Evolutionary conservation across 2,329 filamentous ascomycete species (phyloP), one percentile per base, ranked within the genome.

Genomic region (Periglandula ipomoeae): DNA sequence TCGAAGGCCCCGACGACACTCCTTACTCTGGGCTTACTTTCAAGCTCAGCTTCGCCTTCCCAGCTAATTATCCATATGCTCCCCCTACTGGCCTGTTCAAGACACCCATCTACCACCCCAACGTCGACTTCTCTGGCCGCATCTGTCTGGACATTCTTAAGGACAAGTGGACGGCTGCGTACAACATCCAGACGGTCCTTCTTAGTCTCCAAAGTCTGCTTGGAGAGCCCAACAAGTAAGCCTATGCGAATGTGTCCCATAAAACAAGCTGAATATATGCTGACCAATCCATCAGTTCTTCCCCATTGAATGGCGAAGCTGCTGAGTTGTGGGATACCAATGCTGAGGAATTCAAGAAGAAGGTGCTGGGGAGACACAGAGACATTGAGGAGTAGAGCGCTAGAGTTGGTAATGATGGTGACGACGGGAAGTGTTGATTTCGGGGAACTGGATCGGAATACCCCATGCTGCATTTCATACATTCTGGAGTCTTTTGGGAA

Each of bases 71-170:
- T 65, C 93, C 93, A 9, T 96, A 96, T 67, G 80, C 84, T 1
- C 81, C 93, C 20, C 93, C 93, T 0, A 89, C 85, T 2, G 93
- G 98, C 17, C 78, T 95, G 51, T 98, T 96, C 82, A 95, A 90
- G 74, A 98, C 94, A 6, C 93, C 93, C 34, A 96, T 98, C 70
- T 98, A 97, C 75, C 93, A 98, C 69, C 93, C 93, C 47, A 98
- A 98, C 61, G 88, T 98, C 59, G 93, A 98, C 71, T 96, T 98
- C 72, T 90, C 87, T 3, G 93, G 93, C 37, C 81, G 93, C 49
- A 98, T 98, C 69, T 98, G 93, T 67, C 77, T 98, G 52, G 94
- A 98, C 63, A 98, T 98, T 58, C 76, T 98, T 56, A 97, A 96
- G 77, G 93, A 97, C 69, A 96, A 96, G 73, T 98, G 93, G 93